Base-by-base conservation (phyloP, 306 rosid genomes). In the Quercus agrifolia region DNA sequence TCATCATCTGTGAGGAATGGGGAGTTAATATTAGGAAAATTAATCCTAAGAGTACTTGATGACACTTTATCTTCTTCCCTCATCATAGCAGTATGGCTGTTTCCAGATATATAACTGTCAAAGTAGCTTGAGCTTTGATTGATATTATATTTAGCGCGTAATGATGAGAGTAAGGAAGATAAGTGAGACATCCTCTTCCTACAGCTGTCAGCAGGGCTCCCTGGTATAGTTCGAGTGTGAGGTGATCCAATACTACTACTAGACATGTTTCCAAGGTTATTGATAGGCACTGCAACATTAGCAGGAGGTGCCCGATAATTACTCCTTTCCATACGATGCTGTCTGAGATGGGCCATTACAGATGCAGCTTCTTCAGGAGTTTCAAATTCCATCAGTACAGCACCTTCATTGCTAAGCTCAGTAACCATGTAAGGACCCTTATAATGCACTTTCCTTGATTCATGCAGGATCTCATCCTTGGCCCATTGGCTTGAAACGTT, bases 381-480 rank as follows among this genome's bases (percentile, higher is more conserved):
- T 86, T 91, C 98, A 86, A 90, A 88, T 84, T 95, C 99, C 88
- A 95, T 85, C 28, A 95, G 93, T 57, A 95, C 72, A 46, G 97
- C 97, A 83, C 89, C 85, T 86, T 95, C 99, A 76, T 83, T 85
- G 89, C 86, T 80, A 79, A 95, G 91, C 85, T 95, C 97, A 68
- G 92, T 90, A 71, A 90, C 84, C 82, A 81, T 33, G 74, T 82
- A 86, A 61, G 97, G 97, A 79, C 87, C 91, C 71, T 87, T 95
- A 83, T 80, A 86, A 77, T 86, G 85, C 71, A 85, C 83, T 82
- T 88, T 95, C 80, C 97, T 90, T 75, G 97, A 80, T 78, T 95
- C 98, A 54, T 92, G 94, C 78, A 95, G 83, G 80, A 91, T 85
- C 87, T 95, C 99, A 80, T 95, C 99, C 91, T 78, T 95, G 80